Evolutionary conservation across 225 moss, liverwort and hornwort genomes (phyloP).

Genomic region (Pseudoscleropodium purum): DNA sequence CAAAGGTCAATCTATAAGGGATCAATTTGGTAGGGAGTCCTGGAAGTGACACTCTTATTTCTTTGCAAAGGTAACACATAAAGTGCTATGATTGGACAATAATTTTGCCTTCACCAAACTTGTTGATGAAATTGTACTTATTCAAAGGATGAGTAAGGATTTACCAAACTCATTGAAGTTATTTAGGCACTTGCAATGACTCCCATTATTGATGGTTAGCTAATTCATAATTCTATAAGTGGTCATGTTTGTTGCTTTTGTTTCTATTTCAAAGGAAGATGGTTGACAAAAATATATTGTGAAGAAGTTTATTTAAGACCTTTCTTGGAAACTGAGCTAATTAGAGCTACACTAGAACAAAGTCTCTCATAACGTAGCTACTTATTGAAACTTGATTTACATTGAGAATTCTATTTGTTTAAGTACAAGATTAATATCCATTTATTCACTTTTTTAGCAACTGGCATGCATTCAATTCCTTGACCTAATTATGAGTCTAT

Average conservation of each 20-base stretch:
- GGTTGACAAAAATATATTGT: not conserved
- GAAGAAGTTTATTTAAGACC: not conserved
- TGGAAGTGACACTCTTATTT: too few species aligned
- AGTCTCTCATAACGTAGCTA: not conserved
- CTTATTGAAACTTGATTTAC: not conserved
- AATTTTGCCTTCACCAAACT: too few species aligned
- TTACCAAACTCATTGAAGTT: too few species aligned
- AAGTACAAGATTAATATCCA: not conserved
- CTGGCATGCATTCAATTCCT: not conserved
- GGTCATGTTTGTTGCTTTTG: not conserved
- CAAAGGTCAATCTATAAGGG: too few species aligned
- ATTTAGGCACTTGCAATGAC: not conserved
- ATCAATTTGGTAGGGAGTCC: too few species aligned
- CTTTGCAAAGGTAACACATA: too few species aligned
- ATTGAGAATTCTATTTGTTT: not conserved
- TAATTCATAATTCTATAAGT: not conserved
- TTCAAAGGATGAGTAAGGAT: too few species aligned
- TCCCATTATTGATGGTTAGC: not conserved
- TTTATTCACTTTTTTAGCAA: not conserved
- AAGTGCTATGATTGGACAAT: not conserved
- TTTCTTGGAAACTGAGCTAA: too few species aligned
- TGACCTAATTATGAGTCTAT: too few species aligned
- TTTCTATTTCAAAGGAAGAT: not conserved
- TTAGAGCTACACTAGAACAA: not conserved
- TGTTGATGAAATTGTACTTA: too few species aligned